Percentiles rank a stretch among this genome's conserved stretches.
Evolutionary conservation across 2,329 filamentous ascomycete species (phyloP).

Genomic region (Coleophoma eucalyptorum): DNA sequence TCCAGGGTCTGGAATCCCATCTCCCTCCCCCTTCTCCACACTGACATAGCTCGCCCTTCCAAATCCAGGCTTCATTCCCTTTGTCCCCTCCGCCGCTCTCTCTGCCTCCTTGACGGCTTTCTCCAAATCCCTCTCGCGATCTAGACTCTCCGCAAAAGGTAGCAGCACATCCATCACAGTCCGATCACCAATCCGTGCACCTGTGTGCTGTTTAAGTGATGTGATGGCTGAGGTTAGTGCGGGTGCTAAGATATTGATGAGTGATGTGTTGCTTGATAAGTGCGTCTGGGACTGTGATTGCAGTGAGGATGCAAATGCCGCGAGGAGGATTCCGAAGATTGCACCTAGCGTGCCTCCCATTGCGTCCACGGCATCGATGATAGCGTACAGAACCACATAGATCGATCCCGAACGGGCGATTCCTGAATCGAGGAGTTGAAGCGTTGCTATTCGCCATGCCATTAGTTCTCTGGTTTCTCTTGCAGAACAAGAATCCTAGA

Average conservation of each 20-base stretch:
- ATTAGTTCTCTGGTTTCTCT: background rate
- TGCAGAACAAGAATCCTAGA: background rate
- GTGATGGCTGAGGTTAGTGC: background rate
- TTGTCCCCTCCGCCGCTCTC: conserved; percentile 43
- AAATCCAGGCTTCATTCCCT: conserved; percentile 50
- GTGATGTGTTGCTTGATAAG: background rate
- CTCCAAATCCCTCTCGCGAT: conserved; percentile 37
- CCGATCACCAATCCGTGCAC: background rate
- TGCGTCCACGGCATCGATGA: conserved; percentile 29
- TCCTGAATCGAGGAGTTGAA: conserved; percentile 25
- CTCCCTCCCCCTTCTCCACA: conserved; percentile 40
- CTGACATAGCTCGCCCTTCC: conserved; percentile 49
- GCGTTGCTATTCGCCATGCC: conserved; percentile 14
- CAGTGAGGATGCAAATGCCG: conserved; percentile 8
- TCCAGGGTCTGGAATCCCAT: conserved; percentile 47
- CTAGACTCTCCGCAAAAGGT: conserved; percentile 12
- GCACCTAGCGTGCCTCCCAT: conserved; percentile 20
- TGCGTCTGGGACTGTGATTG: conserved; percentile 8
- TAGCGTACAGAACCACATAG: conserved; percentile 23
- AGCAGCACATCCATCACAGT: conserved; percentile 14
- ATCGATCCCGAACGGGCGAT: conserved; percentile 27
- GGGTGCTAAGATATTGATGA: background rate
- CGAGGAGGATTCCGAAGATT: conserved; percentile 1
- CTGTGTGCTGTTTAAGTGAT: background rate
- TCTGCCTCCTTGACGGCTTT: conserved; percentile 43